A percentile compares a stretch with the other conserved stretches of the same genome.
These are phyloP conservation scores for Saccharomyces pastorianus DNA, from an alignment of 1,139 yeast genomes.

Conservation along the genomic window DNA sequence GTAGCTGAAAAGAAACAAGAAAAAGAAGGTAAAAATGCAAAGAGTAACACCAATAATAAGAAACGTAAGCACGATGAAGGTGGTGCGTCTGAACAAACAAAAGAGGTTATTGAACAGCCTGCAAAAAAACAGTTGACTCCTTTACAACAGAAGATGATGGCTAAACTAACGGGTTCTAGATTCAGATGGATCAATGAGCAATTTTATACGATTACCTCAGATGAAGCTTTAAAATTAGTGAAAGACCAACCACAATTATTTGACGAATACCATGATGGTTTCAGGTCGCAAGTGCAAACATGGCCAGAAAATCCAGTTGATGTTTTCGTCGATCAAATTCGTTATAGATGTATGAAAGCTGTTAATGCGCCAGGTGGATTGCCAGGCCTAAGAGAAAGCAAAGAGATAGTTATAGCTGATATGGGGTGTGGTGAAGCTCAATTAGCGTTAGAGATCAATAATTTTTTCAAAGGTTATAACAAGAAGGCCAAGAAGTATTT, in stretches of 20 bases:
- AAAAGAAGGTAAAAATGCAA: conserved; percentile 2
- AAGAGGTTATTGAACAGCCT: neutral
- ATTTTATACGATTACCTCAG: conserved; percentile 74
- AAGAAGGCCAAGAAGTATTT: conserved; percentile 29
- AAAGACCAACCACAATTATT: conserved; percentile 78
- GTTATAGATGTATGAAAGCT: conserved; percentile 51
- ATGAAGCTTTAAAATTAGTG: conserved; percentile 65
- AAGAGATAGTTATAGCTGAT: conserved; percentile 73
- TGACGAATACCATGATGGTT: conserved; percentile 92
- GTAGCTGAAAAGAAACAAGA: conserved; percentile 8
- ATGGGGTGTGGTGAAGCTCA: conserved; percentile 99
- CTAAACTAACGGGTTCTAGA: conserved; percentile 85
- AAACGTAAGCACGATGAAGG: neutral
- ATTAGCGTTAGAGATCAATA: conserved; percentile 56
- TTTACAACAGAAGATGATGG: conserved; percentile 91
- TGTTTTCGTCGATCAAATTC: conserved; percentile 68
- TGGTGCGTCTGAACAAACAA: neutral
- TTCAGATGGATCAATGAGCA: conserved; percentile 98
- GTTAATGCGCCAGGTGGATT: conserved; percentile 93
- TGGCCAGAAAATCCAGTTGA: conserved; percentile 99
- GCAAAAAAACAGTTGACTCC: conserved; percentile 57
- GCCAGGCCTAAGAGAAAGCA: conserved; percentile 53
- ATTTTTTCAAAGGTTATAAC: conserved; percentile 38
- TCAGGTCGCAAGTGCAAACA: conserved; percentile 83
- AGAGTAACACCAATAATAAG: neutral